A percentile compares a stretch with the other conserved stretches of the same genome.
phyloP scores from a whole-genome alignment of 495 filamentous ascomycete species.

The Penicillium manginii region DNA sequence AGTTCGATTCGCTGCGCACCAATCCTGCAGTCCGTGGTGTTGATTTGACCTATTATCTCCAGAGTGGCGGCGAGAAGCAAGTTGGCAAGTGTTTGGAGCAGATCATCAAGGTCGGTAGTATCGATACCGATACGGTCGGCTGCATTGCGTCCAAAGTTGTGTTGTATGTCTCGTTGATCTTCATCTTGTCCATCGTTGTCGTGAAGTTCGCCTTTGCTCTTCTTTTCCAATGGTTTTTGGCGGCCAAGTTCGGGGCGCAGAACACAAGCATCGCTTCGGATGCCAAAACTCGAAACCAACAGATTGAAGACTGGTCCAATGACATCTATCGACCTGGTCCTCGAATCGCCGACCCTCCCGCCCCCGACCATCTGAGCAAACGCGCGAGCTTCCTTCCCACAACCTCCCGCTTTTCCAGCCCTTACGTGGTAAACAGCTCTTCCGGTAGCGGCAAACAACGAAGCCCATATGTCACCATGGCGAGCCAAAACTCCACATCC shows the following conservation, averaged over 20 bases:
- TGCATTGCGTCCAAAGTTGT: constrained; percentile 98
- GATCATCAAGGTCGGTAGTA: constrained; percentile 92
- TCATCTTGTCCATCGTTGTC: constrained; percentile 88
- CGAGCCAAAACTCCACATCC: constrained; percentile 82
- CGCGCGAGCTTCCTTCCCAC: constrained; percentile 78
- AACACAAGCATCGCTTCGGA: constrained; percentile 73
- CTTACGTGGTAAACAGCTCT: constrained; percentile 74
- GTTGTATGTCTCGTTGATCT: constrained; percentile 88
- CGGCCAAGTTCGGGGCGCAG: constrained; percentile 75
- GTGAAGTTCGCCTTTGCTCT: constrained; percentile 90
- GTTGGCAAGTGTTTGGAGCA: constrained; percentile 84
- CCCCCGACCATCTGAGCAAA: constrained; percentile 73
- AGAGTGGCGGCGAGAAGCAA: constrained; percentile 73
- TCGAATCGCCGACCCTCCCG: constrained; percentile 69
- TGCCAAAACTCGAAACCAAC: constrained; percentile 78
- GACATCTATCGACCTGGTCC: constrained; percentile 94
- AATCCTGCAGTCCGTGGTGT: constrained; percentile 81
- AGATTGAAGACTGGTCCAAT: constrained; percentile 98
- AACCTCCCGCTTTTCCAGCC: constrained; percentile 92
- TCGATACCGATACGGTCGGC: constrained; percentile 95
- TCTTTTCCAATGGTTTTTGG: constrained; percentile 93
- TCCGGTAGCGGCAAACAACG: constrained; percentile 51
- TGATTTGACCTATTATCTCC: constrained; percentile 88
- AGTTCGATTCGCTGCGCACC: constrained; percentile 78
- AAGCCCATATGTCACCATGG: constrained; percentile 86